These are phyloP conservation scores for Moricandia arvensis DNA, from an alignment of 345 rosid species.

Conservation along the genomic window DNA sequence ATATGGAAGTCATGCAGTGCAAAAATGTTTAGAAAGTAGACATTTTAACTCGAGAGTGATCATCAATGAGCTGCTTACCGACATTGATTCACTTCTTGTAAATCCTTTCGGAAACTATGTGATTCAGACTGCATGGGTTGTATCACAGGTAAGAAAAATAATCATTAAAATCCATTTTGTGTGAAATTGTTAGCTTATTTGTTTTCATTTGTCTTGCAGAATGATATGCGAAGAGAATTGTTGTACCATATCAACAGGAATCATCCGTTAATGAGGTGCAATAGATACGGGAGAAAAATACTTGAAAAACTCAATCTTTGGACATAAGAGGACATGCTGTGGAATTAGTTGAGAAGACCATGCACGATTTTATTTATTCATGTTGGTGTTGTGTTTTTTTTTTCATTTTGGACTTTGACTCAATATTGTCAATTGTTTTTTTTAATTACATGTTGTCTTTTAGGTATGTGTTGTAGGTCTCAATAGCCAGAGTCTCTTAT, in stretches of 20 bases:
- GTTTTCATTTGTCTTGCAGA: neutral
- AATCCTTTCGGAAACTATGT: conserved; percentile 69
- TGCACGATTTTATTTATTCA: neutral
- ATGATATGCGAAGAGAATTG: neutral
- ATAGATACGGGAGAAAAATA: conserved; percentile 56
- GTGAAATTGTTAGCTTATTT: neutral
- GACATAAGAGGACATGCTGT: neutral
- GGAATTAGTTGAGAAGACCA: neutral
- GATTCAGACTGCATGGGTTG: conserved; percentile 49
- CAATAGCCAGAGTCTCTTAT: neutral
- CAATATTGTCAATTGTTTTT: neutral
- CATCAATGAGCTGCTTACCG: conserved; percentile 48
- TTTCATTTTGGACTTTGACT: neutral
- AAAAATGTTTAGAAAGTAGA: conserved; percentile 45
- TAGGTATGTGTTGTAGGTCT: neutral
- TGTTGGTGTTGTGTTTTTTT: neutral
- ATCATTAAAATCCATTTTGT: neutral
- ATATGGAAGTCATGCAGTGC: conserved; percentile 75
- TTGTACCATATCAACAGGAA: conserved; percentile 33
- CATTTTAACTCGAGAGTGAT: conserved; percentile 40
- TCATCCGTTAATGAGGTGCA: conserved; percentile 43
- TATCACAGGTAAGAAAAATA: conserved; percentile 45
- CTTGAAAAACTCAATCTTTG: conserved; percentile 29
- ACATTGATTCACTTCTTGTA: conserved; percentile 42
- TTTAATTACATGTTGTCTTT: neutral